These are phyloP conservation scores for Smithsoniella earleae DNA, from an alignment of 163 green algal genomes.

Conservation along the genomic window DNA sequence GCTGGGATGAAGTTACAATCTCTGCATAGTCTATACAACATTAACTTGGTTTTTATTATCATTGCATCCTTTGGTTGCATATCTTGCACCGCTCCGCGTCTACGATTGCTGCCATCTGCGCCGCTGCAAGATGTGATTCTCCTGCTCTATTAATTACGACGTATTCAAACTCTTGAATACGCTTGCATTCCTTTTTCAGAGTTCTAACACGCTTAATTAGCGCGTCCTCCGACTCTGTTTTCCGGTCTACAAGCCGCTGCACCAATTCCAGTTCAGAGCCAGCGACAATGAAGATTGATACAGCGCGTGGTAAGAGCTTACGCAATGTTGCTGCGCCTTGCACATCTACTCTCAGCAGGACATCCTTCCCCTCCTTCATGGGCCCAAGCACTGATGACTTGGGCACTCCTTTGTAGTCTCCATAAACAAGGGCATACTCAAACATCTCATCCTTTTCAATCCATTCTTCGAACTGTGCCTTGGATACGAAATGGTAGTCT, in stretches of 20 bases:
- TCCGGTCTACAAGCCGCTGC: slow-evolving; percentile 62
- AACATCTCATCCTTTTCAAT: slow-evolving; percentile 65
- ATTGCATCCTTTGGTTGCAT: neutral
- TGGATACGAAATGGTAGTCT: slow-evolving; percentile 89
- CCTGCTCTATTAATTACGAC: slow-evolving; percentile 80
- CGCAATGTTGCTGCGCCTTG: slow-evolving; percentile 78
- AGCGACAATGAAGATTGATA: slow-evolving; percentile 82
- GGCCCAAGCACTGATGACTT: slow-evolving; percentile 52
- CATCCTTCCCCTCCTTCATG: slow-evolving; percentile 62
- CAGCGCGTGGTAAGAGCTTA: slow-evolving; percentile 56
- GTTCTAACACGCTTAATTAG: slow-evolving; percentile 58
- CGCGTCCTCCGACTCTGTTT: slow-evolving; percentile 67
- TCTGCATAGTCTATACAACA: neutral
- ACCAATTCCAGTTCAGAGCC: slow-evolving; percentile 71
- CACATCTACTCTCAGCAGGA: slow-evolving; percentile 77
- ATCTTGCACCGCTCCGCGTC: slow-evolving; percentile 49
- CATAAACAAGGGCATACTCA: slow-evolving; percentile 91
- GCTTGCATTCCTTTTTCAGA: slow-evolving; percentile 51
- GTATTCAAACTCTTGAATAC: slow-evolving; percentile 68
- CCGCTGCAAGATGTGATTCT: slow-evolving; percentile 64
- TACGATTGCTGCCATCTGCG: slow-evolving; percentile 68
- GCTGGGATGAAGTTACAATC: neutral
- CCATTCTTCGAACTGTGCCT: slow-evolving; percentile 78
- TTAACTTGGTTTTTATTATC: no score
- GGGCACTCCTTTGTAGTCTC: slow-evolving; percentile 92